phyloP scores from a whole-genome alignment of 2,329 filamentous ascomycete genomes.

The Diaporthe sp. region DNA sequence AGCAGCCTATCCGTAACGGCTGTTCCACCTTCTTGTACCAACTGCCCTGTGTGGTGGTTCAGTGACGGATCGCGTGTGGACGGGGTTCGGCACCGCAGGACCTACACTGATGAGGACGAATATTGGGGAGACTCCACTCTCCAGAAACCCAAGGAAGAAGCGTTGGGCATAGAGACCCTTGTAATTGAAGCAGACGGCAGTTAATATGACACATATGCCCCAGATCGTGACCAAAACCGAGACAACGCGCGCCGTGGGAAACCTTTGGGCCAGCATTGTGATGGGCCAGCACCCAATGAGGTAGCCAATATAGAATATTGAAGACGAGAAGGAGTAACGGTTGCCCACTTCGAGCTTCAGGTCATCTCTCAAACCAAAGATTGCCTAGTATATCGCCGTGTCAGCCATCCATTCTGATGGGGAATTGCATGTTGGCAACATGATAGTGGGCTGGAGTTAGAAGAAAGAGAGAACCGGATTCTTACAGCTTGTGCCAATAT shows the following conservation, averaged over 20 bases:
- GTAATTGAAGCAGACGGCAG: not conserved
- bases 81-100: rapidly evolving
- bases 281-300: slow-evolving; percentile 22
- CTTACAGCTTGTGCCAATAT: slow-evolving; percentile 26
- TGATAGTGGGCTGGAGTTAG: not conserved
- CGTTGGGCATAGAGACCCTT: not conserved
- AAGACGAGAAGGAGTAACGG: slow-evolving; percentile 18
- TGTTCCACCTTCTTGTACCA: slow-evolving; percentile 23
- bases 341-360: slow-evolving; percentile 17
- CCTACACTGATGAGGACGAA: slow-evolving; percentile 24
- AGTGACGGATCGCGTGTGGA: too few relatives aligned
- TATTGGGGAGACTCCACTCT: slow-evolving; percentile 3
- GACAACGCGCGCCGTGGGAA: not conserved
- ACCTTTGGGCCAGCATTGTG: slow-evolving; percentile 13
- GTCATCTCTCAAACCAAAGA: slow-evolving; percentile 14
- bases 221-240: not conserved
- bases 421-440: too few relatives aligned
- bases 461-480: not conserved
- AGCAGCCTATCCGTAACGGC: not conserved
- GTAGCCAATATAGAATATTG: slow-evolving; percentile 13
- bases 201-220: not conserved
- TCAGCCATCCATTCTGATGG: not conserved
- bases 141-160: slow-evolving; percentile 12
- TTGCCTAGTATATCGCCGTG: not conserved
- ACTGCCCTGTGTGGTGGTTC: not conserved